Evolutionary conservation across 306 rosid species (phyloP), one percentile per base, ranked within the genome.

Genomic region (Calophaca sinica): DNA sequence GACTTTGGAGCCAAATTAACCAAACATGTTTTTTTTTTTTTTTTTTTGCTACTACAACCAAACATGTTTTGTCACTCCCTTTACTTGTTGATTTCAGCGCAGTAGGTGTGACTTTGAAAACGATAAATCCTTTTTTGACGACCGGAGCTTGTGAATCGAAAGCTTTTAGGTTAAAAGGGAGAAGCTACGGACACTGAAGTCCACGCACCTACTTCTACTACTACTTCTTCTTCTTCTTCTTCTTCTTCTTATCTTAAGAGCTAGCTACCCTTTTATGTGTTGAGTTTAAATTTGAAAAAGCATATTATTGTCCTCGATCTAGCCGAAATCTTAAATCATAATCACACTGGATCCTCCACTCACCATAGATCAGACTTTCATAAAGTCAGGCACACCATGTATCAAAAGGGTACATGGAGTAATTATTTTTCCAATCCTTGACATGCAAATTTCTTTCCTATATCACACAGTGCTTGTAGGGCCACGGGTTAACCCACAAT

Each of bases 121-220:
- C 29, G 29, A 26, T 29, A 88, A 53, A 51, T 12, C 33, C 74
- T 86, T 84, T 89, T 79, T 90, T 79, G 81, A 75, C 89, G 33
- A 82, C 44, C 42, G 71, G 41, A 77, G 73, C 53, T 61, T 31
- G 82, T 73, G 85, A 85, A 82, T 82, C 29, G 35, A 86, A 79
- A 79, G 81, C 88, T 86, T 91, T 94, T 94, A 83, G 93, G 96
- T 89, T 89, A 88, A 91, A 91, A 89, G 94, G 94, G 59, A 70
- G 69, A 62, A 69, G 86, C 78, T 87, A 45, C 10, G 79, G 81
- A 88, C 96, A 79, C 91, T 89, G 94, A 94, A 89, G 94, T 91
- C 97, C 96, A 91, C 93, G 88, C 84, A 82, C 82, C 89, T 80
- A 86, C 75, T 59, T 12, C 39, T 79, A 52, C 48, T 62, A 7